Base-by-base conservation (phyloP, 805 yeast genomes). In the Naumovozyma castellii region DNA sequence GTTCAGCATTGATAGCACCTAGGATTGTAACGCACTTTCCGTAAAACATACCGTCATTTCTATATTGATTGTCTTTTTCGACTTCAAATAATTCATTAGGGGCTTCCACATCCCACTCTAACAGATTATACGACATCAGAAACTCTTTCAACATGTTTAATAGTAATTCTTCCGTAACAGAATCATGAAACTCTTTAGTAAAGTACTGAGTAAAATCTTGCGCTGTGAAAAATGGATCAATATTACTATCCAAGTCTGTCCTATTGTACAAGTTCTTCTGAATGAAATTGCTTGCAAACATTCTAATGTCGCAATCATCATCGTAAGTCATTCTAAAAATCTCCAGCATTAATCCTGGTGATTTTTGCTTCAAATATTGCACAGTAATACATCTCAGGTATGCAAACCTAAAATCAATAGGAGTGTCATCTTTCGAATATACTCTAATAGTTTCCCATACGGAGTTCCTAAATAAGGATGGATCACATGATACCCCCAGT, bases 11-110 rank as follows among this genome's bases (percentile, higher is more conserved):
- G 6, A 22, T 6, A 6, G 10, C 10, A 6, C 10, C 27, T 22
- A 22, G 10, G 6, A 22, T 22, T 10, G 6, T 22, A 6, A 22
- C 27, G 10, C 10, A 22, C 6, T 22, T 22, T 22, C 6, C 6
- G 10, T 6, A 22, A 6, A 22, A 22, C 6, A 10, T 10, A 22
- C 9, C 6, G 27, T 67, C 70, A 51, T 78, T 75, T 47, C 77
- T 66, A 59, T 77, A 84, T 31, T 81, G 70, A 47, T 85, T 84
- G 40, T 70, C 73, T 49, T 74, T 75, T 53, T 86, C 96, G 5
- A 70, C 60, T 4, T 76, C 76, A 57, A 85, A 86, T 32, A 86
- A 55, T 2, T 67, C 62, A 15, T 65, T 59, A 16, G 59, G 64
- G 4, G 45, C 41, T n/a, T 34, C 33, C 31, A 31, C 19, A 32